Percentiles rank a stretch among this genome's conserved stretches.
Conservation (phyloP, 306 rosid species). For the Benincasa hispida region DNA sequence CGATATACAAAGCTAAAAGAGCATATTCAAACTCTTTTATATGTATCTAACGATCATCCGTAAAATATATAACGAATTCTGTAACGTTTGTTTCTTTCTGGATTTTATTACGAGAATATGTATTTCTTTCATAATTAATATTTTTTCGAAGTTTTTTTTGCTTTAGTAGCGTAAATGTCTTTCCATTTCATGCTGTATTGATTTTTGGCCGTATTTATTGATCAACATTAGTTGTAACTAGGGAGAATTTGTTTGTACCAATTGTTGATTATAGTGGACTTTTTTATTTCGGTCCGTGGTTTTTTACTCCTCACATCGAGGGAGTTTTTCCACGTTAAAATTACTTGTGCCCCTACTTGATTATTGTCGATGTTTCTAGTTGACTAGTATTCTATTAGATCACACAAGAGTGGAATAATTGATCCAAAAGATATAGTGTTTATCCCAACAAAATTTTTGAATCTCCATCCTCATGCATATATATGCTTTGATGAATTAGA, state of each 20-base stretch:
- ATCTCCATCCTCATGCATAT: too few species aligned
- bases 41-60: background rate
- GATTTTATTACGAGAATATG: background rate
- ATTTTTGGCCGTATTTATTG: conserved; percentile 2
- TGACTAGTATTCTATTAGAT: too few species aligned
- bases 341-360: too few species aligned
- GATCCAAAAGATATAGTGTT: too few species aligned
- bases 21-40: background rate
- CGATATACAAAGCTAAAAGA: background rate
- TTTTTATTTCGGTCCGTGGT: too few species aligned
- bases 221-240: background rate
- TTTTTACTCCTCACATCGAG: background rate
- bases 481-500: too few species aligned
- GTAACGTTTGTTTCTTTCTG: background rate
- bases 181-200: conserved; percentile 4
- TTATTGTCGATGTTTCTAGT: too few species aligned
- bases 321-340: too few species aligned
- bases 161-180: background rate
- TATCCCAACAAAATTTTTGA: too few species aligned
- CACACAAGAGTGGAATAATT: too few species aligned
- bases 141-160: background rate
- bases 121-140: background rate
- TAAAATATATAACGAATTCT: background rate
- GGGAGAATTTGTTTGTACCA: too few species aligned
- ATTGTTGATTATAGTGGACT: too few species aligned